A percentile compares a stretch with the other conserved stretches of the same genome.
phyloP scores from a whole-genome alignment of 106 monocot species.

The Dactylorhiza incarnata region DNA sequence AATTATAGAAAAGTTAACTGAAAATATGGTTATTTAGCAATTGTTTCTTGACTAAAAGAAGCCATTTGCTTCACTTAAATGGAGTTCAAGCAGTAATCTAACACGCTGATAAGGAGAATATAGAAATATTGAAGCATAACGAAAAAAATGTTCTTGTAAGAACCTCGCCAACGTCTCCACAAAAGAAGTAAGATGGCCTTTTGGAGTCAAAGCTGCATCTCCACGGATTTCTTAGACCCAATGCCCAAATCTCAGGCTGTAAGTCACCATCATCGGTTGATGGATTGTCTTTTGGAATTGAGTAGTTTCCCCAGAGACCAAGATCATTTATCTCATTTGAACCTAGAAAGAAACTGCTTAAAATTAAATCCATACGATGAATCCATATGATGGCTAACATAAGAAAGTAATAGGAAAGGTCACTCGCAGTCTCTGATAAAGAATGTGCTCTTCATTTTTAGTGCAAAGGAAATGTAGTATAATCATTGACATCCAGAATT shows the following conservation, averaged over 20 bases:
- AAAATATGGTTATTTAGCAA: too few species aligned
- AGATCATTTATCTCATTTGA: constrained; percentile 40
- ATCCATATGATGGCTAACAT: neutral
- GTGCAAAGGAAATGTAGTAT: too few species aligned
- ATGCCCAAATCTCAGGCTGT: constrained; percentile 76
- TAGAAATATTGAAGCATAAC: neutral
- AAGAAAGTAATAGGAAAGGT: neutral
- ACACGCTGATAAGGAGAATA: neutral
- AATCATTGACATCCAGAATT: too few species aligned
- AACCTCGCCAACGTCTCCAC: constrained; percentile 86
- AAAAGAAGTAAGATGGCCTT: constrained; percentile 71
- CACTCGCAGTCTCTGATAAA: neutral
- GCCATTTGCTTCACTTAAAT: neutral
- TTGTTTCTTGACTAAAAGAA: too few species aligned
- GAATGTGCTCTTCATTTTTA: neutral
- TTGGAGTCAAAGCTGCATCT: constrained; percentile 89
- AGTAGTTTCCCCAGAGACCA: constrained; percentile 82
- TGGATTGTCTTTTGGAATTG: constrained; percentile 83
- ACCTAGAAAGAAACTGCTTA: constrained; percentile 19
- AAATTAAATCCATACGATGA: neutral
- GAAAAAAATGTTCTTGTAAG: neutral
- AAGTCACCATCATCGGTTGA: constrained; percentile 35
- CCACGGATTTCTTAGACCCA: constrained; percentile 92
- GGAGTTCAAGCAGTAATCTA: neutral
- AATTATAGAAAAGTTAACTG: too few species aligned